A percentile compares a stretch with the other conserved stretches of the same genome.
These are phyloP conservation scores for Myrica gale DNA, from an alignment of 306 rosid species.

Conservation along the genomic window DNA sequence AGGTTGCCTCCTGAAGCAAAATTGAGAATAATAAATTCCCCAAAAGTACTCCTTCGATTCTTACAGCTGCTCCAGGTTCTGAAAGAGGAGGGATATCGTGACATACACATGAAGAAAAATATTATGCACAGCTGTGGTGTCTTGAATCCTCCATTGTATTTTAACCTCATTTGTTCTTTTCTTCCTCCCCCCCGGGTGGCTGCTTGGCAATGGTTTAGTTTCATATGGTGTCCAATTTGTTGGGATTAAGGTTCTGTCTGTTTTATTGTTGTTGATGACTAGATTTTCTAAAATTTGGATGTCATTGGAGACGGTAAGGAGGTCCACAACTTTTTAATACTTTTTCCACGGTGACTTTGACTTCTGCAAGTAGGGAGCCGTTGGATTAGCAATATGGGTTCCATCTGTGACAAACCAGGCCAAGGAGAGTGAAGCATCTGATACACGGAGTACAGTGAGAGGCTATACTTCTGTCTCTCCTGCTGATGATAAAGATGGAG, in stretches of 20 bases:
- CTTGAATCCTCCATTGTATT: constrained; percentile 18
- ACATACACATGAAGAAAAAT: neutral
- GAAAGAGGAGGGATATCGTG: constrained; percentile 10
- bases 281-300: neutral
- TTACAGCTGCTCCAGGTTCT: constrained; percentile 21
- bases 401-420: constrained; percentile 83
- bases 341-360: constrained; percentile 19
- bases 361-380: constrained; percentile 72
- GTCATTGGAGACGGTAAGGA: neutral
- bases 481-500: constrained; percentile 50
- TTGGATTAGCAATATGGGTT: constrained; percentile 99
- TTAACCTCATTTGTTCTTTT: constrained; percentile 5
- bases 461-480: constrained; percentile 64
- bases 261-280: neutral
- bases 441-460: constrained; percentile 50
- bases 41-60: constrained; percentile 1
- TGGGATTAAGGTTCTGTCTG: neutral
- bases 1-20: neutral
- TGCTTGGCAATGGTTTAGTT: neutral
- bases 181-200: constrained; percentile 5
- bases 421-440: constrained; percentile 65
- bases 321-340: neutral
- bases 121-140: constrained; percentile 10
- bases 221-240: neutral
- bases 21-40: constrained; percentile 5